Percentiles rank a stretch among this genome's conserved stretches.
These are phyloP conservation scores for Trametes elegans DNA, from an alignment of 768 basidiomycete species.

Conservation along the genomic window DNA sequence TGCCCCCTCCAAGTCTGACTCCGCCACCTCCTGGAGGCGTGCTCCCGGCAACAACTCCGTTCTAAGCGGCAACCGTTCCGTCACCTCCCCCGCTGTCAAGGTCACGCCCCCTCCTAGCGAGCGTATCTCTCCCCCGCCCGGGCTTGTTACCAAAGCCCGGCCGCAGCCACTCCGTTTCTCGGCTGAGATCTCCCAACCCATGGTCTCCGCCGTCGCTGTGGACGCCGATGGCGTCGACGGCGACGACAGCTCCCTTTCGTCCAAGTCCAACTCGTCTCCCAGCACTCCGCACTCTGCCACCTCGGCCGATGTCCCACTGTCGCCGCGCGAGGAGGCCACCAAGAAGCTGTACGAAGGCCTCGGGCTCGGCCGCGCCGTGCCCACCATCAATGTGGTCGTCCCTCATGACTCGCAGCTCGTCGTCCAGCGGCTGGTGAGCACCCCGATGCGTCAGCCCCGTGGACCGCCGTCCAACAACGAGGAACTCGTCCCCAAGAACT, in stretches of 20 bases:
- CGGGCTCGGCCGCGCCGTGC: slow-evolving; percentile 72
- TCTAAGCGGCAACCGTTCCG: slow-evolving; percentile 60
- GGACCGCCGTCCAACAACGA: slow-evolving; percentile 87
- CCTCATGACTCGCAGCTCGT: slow-evolving; percentile 38
- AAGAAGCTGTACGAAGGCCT: slow-evolving; percentile 89
- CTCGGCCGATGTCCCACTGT: slow-evolving; percentile 52
- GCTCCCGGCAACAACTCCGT: slow-evolving; percentile 67
- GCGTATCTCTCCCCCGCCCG: slow-evolving; percentile 51
- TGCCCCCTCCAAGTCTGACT: slow-evolving; percentile 68
- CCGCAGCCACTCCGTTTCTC: slow-evolving; percentile 56
- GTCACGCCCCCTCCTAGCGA: slow-evolving; percentile 72
- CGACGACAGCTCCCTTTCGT: slow-evolving; percentile 55
- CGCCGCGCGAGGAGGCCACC: slow-evolving; percentile 81
- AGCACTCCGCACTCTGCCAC: slow-evolving; percentile 73
- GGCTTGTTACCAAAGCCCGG: slow-evolving; percentile 38
- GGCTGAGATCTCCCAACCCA: slow-evolving; percentile 39
- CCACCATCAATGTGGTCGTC: slow-evolving; percentile 36
- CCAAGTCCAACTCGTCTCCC: slow-evolving; percentile 56
- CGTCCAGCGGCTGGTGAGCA: slow-evolving; percentile 54
- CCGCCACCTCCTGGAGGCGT: slow-evolving; percentile 79
- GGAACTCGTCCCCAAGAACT: slow-evolving; percentile 86
- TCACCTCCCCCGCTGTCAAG: slow-evolving; percentile 51
- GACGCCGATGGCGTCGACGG: slow-evolving; percentile 48
- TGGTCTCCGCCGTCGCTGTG: slow-evolving; percentile 48
- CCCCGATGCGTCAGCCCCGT: slow-evolving; percentile 80